phyloP scores from a whole-genome alignment of 2,329 filamentous ascomycete genomes.

The Parasarocladium wereldwijsianum region DNA sequence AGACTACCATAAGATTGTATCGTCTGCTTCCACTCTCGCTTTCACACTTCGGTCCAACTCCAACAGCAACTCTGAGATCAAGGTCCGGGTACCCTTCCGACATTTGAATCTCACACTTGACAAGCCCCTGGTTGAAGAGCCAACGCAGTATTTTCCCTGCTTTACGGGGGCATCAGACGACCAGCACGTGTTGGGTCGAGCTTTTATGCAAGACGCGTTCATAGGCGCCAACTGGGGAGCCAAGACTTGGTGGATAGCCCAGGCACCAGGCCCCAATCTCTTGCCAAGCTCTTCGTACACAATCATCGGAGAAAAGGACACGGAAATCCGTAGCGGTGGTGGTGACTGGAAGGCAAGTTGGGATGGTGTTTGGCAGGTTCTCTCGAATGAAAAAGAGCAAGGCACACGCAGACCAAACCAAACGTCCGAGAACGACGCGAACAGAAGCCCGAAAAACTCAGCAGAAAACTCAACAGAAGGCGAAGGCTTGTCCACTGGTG shows the following conservation, averaged over 20 bases:
- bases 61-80: slow-evolving; percentile 13
- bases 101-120: slow-evolving; percentile 23
- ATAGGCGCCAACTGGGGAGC: slow-evolving; percentile 23
- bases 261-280: slow-evolving; percentile 23
- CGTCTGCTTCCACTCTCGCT: slow-evolving; percentile 23
- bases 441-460: slow-evolving; percentile 2
- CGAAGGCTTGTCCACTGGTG: slow-evolving; percentile 14
- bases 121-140: slow-evolving; percentile 16
- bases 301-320: slow-evolving; percentile 9
- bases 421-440: neutral
- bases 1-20: slow-evolving; percentile 21
- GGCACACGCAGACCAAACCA: neutral
- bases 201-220: slow-evolving; percentile 32
- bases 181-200: slow-evolving; percentile 22
- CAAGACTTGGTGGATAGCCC: slow-evolving; percentile 21
- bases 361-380: slow-evolving; percentile 15
- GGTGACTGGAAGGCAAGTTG: slow-evolving; percentile 19
- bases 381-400: slow-evolving; percentile 9
- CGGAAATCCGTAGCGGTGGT: slow-evolving; percentile 10
- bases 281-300: neutral
- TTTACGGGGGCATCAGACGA: slow-evolving; percentile 9
- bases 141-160: slow-evolving; percentile 28
- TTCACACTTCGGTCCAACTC: slow-evolving; percentile 21
- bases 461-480: slow-evolving; percentile 3
- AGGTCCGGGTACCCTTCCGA: slow-evolving; percentile 12